Conservation (phyloP, 805 yeast genomes). For the Ogataea kodamae region DNA sequence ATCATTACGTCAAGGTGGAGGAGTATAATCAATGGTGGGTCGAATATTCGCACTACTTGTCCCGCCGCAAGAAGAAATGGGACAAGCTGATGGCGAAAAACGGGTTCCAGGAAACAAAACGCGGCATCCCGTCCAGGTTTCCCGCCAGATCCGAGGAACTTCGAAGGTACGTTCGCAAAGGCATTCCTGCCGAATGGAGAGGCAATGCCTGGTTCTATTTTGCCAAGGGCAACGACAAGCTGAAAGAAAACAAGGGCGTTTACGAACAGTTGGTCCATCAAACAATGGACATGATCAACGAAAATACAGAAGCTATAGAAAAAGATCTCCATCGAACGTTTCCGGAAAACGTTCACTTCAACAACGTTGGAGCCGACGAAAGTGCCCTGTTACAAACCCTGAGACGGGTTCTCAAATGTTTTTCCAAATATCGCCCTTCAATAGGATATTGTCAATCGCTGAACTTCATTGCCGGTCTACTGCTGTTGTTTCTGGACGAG, state of each 20-base stretch:
- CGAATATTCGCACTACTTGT: slow-evolving; percentile 59
- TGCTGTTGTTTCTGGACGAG: slow-evolving; percentile 82
- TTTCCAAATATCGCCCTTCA: slow-evolving; percentile 79
- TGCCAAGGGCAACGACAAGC: slow-evolving; percentile 66
- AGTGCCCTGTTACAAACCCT: slow-evolving; percentile 65
- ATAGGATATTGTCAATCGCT: slow-evolving; percentile 96
- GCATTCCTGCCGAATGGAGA: slow-evolving; percentile 96
- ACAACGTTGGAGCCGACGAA: slow-evolving; percentile 46
- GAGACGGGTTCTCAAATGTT: slow-evolving; percentile 78
- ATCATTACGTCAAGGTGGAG: slow-evolving; percentile 46
- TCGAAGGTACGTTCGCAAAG: slow-evolving; percentile 79
- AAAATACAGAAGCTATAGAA: slow-evolving; percentile 89
- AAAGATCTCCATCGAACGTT: slow-evolving; percentile 91
- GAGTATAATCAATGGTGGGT: slow-evolving; percentile 76
- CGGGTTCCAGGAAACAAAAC: slow-evolving; percentile 52
- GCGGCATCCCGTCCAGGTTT: slow-evolving; percentile 54
- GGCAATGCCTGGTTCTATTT: slow-evolving; percentile 97
- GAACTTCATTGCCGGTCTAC: slow-evolving; percentile 85
- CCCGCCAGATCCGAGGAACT: slow-evolving; percentile 78
- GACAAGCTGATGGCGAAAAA: slow-evolving; percentile 55
- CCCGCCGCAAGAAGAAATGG: slow-evolving; percentile 78
- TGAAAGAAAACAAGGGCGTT: slow-evolving; percentile 67
- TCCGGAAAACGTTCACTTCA: slow-evolving; percentile 87
- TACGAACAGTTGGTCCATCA: slow-evolving; percentile 66
- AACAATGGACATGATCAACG: slow-evolving; percentile 51